Conservation (phyloP, 1,284 basidiomycete species). For the Puccinia horiana region DNA sequence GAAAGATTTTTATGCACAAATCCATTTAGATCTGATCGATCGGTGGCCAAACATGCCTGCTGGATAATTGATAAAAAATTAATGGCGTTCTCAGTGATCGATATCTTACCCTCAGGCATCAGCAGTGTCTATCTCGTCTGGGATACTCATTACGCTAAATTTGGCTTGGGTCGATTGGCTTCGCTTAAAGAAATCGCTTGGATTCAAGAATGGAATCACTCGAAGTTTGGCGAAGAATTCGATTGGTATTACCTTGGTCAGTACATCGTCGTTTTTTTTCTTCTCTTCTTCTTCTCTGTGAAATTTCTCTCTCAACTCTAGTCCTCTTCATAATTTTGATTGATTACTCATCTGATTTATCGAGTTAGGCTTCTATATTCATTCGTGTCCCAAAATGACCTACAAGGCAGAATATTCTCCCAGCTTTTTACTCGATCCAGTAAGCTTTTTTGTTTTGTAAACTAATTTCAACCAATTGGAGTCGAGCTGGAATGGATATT, state of each 20-base stretch:
- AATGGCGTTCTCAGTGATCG: conserved; percentile 84
- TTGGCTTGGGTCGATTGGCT: conserved; percentile 77
- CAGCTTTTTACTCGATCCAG: conserved; percentile 83
- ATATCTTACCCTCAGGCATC: conserved; percentile 84
- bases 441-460: conserved; percentile 58
- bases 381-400: conserved; percentile 89
- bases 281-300: conserved; percentile 28
- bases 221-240: conserved; percentile 54
- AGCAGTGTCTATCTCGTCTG: conserved; percentile 97
- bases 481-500: background rate
- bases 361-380: conserved; percentile 71
- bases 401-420: conserved; percentile 93
- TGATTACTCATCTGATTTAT: background rate
- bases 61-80: conserved; percentile 67
- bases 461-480: background rate
- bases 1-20: conserved; percentile 29
- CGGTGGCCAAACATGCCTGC: conserved; percentile 28
- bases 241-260: conserved; percentile 51
- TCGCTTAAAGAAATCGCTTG: conserved; percentile 77
- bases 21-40: background rate
- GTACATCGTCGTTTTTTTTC: background rate
- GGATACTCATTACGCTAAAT: conserved; percentile 72
- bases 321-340: background rate
- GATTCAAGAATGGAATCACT: conserved; percentile 64
- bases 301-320: conserved; percentile 53